Percentiles rank a stretch among this genome's conserved stretches.
Evolutionary conservation across 495 filamentous ascomycete species (phyloP).

Genomic region (Hypoxylon perforatum): DNA sequence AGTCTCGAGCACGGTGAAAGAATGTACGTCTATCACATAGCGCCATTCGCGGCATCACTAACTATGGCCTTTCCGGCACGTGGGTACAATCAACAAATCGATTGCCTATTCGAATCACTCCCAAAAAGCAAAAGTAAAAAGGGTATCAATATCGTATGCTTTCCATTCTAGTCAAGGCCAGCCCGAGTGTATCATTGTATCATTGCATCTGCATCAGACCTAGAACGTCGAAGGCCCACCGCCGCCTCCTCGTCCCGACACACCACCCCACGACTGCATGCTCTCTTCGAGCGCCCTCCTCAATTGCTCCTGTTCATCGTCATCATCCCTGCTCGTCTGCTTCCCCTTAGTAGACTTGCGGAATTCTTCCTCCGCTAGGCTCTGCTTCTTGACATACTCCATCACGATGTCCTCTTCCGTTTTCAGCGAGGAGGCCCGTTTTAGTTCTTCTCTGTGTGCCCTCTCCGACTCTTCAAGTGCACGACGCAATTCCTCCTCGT

Average conservation of each 20-base stretch:
- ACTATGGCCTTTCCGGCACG: too few relatives aligned
- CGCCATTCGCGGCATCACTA: background rate
- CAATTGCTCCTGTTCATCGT: slow-evolving; percentile 56
- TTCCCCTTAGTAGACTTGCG: slow-evolving; percentile 44
- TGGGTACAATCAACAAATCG: background rate
- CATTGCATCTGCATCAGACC: background rate
- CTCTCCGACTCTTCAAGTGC: slow-evolving; percentile 62
- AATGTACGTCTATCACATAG: background rate
- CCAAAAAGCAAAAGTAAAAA: slow-evolving; percentile 7
- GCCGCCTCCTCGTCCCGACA: slow-evolving; percentile 17
- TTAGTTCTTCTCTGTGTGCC: slow-evolving; percentile 50
- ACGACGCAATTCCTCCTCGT: slow-evolving; percentile 56
- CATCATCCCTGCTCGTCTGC: slow-evolving; percentile 22
- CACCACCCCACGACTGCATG: slow-evolving; percentile 41
- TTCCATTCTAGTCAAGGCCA: background rate
- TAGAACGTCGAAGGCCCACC: slow-evolving; percentile 42
- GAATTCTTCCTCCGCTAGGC: slow-evolving; percentile 72
- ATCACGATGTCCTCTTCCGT: slow-evolving; percentile 79
- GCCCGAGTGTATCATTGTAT: too few relatives aligned
- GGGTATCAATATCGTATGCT: slow-evolving; percentile 20
- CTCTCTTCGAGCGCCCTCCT: slow-evolving; percentile 60
- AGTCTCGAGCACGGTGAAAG: too few relatives aligned
- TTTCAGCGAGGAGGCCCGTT: slow-evolving; percentile 55
- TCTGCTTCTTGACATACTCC: slow-evolving; percentile 83
- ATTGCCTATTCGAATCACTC: background rate